Percentiles rank a stretch among this genome's conserved stretches.
phyloP scores from a whole-genome alignment of 192 early-diverging fungal genomes.

The Thamnidium elegans region DNA sequence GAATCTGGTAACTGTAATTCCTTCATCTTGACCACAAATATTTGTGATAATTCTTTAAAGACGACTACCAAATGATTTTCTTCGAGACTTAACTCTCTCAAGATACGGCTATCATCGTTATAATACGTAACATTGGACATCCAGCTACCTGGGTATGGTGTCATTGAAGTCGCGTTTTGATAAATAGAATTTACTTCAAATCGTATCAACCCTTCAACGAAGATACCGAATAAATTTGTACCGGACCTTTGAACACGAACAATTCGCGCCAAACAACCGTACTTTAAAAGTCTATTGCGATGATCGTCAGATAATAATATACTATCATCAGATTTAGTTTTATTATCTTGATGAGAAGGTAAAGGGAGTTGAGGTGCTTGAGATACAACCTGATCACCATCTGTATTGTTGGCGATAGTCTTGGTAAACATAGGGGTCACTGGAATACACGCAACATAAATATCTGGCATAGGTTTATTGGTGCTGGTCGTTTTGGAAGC shows the following conservation, averaged over 20 bases:
- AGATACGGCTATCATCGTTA: constrained; percentile 21
- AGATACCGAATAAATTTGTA: constrained; percentile 58
- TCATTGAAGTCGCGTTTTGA: constrained; percentile 44
- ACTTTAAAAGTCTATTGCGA: constrained; percentile 32
- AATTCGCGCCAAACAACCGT: constrained; percentile 52
- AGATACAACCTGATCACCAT: constrained; percentile 4
- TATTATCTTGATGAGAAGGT: background rate
- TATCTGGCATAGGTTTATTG: background rate
- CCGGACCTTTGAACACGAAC: constrained; percentile 55
- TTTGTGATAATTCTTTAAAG: constrained; percentile 49
- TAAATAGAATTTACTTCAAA: constrained; percentile 51
- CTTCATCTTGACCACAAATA: constrained; percentile 50
- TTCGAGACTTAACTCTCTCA: constrained; percentile 19
- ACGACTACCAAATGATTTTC: constrained; percentile 48
- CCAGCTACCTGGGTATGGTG: background rate
- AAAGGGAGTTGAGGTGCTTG: constrained; percentile 26
- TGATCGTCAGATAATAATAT: background rate
- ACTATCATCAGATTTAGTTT: background rate
- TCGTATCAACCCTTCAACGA: constrained; percentile 63
- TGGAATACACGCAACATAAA: constrained; percentile 45
- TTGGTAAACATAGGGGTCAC: background rate
- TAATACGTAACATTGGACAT: constrained; percentile 51
- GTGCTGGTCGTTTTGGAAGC: background rate
- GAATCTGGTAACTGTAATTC: constrained; percentile 67
- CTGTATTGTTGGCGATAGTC: background rate